Evolutionary conservation across 1,139 yeast genomes (phyloP), one percentile per base, ranked within the genome.

Genomic region (Diutina pseudorugosa): DNA sequence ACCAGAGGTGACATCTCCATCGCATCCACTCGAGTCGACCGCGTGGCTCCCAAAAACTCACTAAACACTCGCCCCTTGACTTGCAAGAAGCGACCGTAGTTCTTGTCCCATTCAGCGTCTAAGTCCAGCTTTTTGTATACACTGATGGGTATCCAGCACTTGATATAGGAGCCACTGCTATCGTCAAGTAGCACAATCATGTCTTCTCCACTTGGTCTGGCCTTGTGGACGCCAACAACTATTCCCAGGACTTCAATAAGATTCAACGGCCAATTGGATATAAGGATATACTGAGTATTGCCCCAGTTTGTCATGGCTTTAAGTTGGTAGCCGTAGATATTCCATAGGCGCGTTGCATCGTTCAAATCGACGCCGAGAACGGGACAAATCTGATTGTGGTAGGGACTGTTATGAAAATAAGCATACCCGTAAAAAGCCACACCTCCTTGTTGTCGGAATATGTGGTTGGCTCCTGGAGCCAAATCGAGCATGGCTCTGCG

Each of bases 381-480:
- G 2, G 47, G 47, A n/a, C 30, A 21, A 23, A 6, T 23, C 11
- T n/a, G 23, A 16, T 23, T 14, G n/a, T 43, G 18, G 25, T 43
- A 23, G 25, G 47, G 47, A 8, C 30, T 21, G 25, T 23, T 23
- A 23, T 43, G 47, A 33, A 43, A 43, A n/a, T 4, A 43, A 8
- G n/a, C 19, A n/a, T 19, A 43, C 6, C 19, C 19, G 19, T 43
- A 43, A 33, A 9, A 43, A 11, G 14, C 33, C 11, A 43, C 19
- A 11, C 33, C 47, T 4, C 25, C 30, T n/a, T 23, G 9, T 14
- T 14, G 16, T n/a, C 30, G 12, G n/a, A 14, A 43, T 5, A 43
- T 23, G 30, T 43, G 47, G 19, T 43, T 43, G 33, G 18, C 47
- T 9, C 47, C 47, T 7, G 47, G 33, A 16, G 47, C 47, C 47